Evolutionary conservation across 805 yeast genomes (phyloP).

Genomic region (Scheffersomyces lignosus): DNA sequence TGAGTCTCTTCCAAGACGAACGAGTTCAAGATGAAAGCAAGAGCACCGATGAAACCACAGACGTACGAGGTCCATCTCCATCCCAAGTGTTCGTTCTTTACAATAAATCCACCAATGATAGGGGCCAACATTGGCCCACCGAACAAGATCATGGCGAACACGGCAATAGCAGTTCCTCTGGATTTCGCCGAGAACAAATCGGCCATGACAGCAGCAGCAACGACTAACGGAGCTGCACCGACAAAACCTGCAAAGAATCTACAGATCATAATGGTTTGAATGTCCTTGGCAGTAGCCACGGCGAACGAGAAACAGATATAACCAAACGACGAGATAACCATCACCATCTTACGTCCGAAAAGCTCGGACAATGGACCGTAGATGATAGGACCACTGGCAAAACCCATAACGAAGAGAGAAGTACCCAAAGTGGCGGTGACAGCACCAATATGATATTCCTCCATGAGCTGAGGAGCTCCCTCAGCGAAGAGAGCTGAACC

Average conservation of each 20-base stretch:
- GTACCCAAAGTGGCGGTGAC: conserved; percentile 76
- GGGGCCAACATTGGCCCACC: conserved; percentile 84
- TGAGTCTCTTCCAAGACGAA: conserved; percentile 39
- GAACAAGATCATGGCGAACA: conserved; percentile 73
- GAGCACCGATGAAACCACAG: conserved; percentile 39
- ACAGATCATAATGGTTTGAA: conserved; percentile 74
- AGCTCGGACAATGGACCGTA: conserved; percentile 16
- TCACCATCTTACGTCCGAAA: conserved; percentile 42
- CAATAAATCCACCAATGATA: conserved; percentile 48
- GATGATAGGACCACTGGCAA: conserved; percentile 87
- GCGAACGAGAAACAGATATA: conserved; percentile 50
- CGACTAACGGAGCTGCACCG: conserved; percentile 85
- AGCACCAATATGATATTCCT: conserved; percentile 56
- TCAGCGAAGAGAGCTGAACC: conserved; percentile 58
- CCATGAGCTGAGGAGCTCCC: conserved; percentile 50
- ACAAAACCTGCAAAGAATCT: conserved; percentile 78
- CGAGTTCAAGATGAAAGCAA: conserved; percentile 32
- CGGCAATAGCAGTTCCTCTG: conserved; percentile 75
- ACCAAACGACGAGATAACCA: conserved; percentile 40
- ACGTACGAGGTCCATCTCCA: conserved; percentile 65
- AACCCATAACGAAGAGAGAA: conserved; percentile 85
- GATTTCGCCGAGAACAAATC: conserved; percentile 67
- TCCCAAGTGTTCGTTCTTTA: conserved; percentile 36
- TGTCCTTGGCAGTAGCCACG: conserved; percentile 72
- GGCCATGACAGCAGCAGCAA: conserved; percentile 83